A percentile compares a stretch with the other conserved stretches of the same genome.
Conservation (phyloP, 2,329 filamentous ascomycete genomes). For the Fusarium siculi region DNA sequence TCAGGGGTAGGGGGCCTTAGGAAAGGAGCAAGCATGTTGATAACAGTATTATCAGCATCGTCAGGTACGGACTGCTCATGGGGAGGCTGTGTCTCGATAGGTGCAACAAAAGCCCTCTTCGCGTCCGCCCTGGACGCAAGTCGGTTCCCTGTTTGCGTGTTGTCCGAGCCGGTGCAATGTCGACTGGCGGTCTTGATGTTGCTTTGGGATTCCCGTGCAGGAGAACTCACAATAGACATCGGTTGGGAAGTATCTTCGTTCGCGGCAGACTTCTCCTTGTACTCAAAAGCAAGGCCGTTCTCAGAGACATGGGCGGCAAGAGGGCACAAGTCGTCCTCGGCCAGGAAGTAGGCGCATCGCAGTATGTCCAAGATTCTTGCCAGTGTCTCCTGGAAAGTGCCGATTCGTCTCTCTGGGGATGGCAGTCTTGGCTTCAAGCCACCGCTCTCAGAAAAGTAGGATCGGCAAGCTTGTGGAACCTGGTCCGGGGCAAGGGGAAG, state of each 20-base stretch:
- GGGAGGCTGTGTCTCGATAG: conserved; percentile 15
- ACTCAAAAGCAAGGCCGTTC: conserved; percentile 49
- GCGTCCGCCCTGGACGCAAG: background rate
- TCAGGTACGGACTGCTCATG: conserved; percentile 36
- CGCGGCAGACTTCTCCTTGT: conserved; percentile 32
- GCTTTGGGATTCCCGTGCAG: conserved; percentile 4
- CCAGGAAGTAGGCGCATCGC: conserved; percentile 60
- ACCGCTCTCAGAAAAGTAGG: conserved; percentile 50
- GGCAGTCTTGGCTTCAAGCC: conserved; percentile 54
- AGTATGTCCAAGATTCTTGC: conserved; percentile 62
- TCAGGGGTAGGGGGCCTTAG: conserved; percentile 58
- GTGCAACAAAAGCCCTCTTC: conserved; percentile 6
- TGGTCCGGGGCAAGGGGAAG: conserved; percentile 53
- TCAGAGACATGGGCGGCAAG: conserved; percentile 47
- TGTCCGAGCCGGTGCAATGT: conserved; percentile 21
- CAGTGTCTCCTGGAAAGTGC: conserved; percentile 51
- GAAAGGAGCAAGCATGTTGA: conserved; percentile 61
- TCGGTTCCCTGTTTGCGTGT: conserved; percentile 12
- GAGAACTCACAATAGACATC: conserved; percentile 32
- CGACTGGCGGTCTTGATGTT: conserved; percentile 15
- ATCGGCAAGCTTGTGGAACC: conserved; percentile 54
- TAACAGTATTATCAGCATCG: conserved; percentile 54
- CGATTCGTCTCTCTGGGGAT: conserved; percentile 47
- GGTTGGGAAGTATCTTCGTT: conserved; percentile 9
- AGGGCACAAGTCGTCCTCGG: conserved; percentile 54